Evolutionary conservation across 1,284 basidiomycete species (phyloP).

Genomic region (Sphagnurus paluster): DNA sequence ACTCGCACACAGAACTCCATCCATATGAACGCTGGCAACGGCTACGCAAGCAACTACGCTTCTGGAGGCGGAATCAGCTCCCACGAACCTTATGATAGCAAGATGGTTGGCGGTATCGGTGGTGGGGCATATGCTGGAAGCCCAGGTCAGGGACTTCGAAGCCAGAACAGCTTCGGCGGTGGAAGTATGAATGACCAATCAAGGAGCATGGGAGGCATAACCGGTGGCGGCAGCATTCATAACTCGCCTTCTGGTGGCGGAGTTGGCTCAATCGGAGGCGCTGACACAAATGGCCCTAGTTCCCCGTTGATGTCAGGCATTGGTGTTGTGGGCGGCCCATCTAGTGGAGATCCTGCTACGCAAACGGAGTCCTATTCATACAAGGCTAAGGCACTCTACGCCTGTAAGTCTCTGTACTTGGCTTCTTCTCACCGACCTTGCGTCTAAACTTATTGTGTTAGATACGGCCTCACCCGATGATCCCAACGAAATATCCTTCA

Average conservation of each 20-base stretch:
- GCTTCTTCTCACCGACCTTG: constrained; percentile 15
- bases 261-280: constrained; percentile 44
- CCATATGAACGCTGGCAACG: constrained; percentile 61
- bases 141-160: constrained; percentile 47
- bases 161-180: constrained; percentile 64
- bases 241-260: constrained; percentile 39
- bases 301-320: constrained; percentile 71
- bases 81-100: constrained; percentile 59
- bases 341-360: constrained; percentile 20
- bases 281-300: constrained; percentile 47
- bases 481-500: constrained; percentile 94
- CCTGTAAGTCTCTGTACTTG: constrained; percentile 56
- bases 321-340: constrained; percentile 42
- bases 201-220: constrained; percentile 41
- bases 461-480: constrained; percentile 93
- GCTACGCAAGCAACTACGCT: constrained; percentile 58
- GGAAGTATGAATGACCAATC: constrained; percentile 48
- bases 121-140: constrained; percentile 39
- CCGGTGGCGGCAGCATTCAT: constrained; percentile 42
- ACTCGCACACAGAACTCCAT: constrained; percentile 57
- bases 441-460: constrained; percentile 32
- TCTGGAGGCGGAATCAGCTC: constrained; percentile 66
- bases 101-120: constrained; percentile 43
- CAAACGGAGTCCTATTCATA: constrained; percentile 52
- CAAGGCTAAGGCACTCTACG: constrained; percentile 86